A percentile compares a stretch with the other conserved stretches of the same genome.
phyloP scores from a whole-genome alignment of 768 basidiomycete genomes.

The Leccinum obscurum region DNA sequence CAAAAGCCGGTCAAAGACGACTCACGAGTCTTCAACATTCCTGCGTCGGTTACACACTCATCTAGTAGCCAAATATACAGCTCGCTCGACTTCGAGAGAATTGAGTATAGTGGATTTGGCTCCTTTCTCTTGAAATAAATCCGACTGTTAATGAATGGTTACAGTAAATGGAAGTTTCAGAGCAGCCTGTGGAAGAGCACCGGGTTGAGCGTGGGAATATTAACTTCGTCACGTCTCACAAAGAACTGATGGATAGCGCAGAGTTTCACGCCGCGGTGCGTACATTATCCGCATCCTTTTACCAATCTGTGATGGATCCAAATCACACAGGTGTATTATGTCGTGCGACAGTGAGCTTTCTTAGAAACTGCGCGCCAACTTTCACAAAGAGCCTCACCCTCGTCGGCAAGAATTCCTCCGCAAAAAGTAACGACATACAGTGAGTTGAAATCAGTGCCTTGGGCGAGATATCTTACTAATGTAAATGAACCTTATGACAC shows the following conservation, averaged over 20 bases:
- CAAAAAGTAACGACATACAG: slow-evolving; percentile 77
- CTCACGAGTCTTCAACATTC: no score
- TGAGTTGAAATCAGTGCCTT: slow-evolving; percentile 27
- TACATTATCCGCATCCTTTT: background rate
- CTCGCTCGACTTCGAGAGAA: no score
- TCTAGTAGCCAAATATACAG: no score
- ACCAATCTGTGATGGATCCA: background rate
- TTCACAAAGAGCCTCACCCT: slow-evolving; percentile 2
- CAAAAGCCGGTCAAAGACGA: no score
- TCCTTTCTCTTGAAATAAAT: no score
- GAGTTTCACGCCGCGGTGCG: slow-evolving; percentile 63
- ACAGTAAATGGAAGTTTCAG: no score
- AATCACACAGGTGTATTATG: slow-evolving; percentile 61
- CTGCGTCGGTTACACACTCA: no score
- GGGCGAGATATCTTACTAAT: background rate
- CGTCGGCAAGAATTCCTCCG: slow-evolving; percentile 50
- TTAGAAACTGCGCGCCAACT: background rate
- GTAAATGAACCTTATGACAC: background rate
- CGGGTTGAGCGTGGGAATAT: no score
- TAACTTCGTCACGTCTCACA: no score
- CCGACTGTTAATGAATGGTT: no score
- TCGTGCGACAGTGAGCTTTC: slow-evolving; percentile 49
- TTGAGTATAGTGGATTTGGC: no score
- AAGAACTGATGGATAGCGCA: slow-evolving; percentile 50
- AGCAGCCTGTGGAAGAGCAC: no score